Evolutionary conservation across 2,329 filamentous ascomycete species (phyloP).

Genomic region (Aspergillus sp.): DNA sequence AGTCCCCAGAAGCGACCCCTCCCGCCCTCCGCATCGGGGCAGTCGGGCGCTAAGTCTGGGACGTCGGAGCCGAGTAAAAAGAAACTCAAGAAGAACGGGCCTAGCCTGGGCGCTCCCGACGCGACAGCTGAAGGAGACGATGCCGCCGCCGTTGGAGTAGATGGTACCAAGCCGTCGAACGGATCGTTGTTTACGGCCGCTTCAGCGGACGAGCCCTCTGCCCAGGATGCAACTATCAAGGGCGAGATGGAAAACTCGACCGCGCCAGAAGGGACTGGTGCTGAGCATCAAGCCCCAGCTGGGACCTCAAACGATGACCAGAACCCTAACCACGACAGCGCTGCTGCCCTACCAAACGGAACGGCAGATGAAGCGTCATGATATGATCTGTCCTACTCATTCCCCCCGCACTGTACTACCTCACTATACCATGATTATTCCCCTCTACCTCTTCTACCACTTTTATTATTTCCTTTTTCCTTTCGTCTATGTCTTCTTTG

Average conservation of each 20-base stretch:
- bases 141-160: conserved; percentile 16
- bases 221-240: conserved; percentile 13
- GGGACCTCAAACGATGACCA: conserved; percentile 17
- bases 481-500: conserved; percentile 3
- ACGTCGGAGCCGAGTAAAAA: conserved; percentile 45
- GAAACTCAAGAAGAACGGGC: conserved; percentile 45
- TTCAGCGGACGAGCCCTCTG: conserved; percentile 36
- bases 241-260: conserved; percentile 16
- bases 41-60: conserved; percentile 30
- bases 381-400: conserved; percentile 15
- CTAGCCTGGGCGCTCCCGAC: conserved; percentile 30
- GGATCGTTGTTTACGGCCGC: background rate
- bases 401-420: background rate
- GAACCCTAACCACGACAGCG: conserved; percentile 31
- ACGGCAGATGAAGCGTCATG: conserved; percentile 54
- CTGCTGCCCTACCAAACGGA: conserved; percentile 57
- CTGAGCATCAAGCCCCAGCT: conserved; percentile 13
- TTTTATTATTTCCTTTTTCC: conserved; percentile 1
- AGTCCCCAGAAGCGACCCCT: conserved; percentile 47
- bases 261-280: conserved; percentile 18
- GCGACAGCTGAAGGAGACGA: conserved; percentile 32
- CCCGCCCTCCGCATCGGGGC: conserved; percentile 28
- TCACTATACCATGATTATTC: background rate
- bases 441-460: conserved; percentile 1
- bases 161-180: conserved; percentile 13